These are phyloP conservation scores for Talaromyces thailandensis DNA, from an alignment of 495 filamentous ascomycete species.

Conservation along the genomic window DNA sequence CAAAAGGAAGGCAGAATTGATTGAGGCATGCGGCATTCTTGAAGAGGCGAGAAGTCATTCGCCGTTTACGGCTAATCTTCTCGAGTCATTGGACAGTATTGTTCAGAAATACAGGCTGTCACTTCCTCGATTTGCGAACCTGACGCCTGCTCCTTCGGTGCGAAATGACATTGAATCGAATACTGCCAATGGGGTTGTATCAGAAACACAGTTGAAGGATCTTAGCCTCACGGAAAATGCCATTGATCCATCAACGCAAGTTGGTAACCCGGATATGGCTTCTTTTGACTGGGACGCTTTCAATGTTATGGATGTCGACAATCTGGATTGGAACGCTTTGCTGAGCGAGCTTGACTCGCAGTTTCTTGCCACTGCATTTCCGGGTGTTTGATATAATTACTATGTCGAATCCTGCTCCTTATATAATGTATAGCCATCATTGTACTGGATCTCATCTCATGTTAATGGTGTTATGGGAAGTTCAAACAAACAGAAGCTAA, in stretches of 20 bases:
- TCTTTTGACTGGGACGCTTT: slow-evolving; percentile 17
- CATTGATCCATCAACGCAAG: neutral
- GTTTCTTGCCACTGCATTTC: neutral
- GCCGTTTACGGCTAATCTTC: slow-evolving; percentile 20
- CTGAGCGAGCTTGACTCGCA: slow-evolving; percentile 15
- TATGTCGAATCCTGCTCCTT: neutral
- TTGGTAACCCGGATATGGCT: slow-evolving; percentile 8
- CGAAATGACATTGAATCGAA: neutral
- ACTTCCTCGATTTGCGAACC: neutral
- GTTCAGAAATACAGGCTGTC: slow-evolving; percentile 20
- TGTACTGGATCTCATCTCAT: no score
- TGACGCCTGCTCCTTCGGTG: neutral
- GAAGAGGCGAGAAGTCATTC: slow-evolving; percentile 24
- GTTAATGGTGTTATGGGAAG: no score
- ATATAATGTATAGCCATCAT: neutral
- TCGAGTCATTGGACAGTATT: slow-evolving; percentile 23
- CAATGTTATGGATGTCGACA: slow-evolving; percentile 10
- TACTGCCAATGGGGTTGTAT: no score
- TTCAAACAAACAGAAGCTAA: no score
- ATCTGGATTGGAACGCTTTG: slow-evolving; percentile 16
- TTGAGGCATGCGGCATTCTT: slow-evolving; percentile 24
- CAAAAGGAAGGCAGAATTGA: slow-evolving; percentile 16
- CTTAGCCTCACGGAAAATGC: neutral
- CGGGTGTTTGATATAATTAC: neutral
- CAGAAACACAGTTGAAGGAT: neutral